phyloP scores from a whole-genome alignment of 305 asterid genomes.

The Fraxinus greggii region DNA sequence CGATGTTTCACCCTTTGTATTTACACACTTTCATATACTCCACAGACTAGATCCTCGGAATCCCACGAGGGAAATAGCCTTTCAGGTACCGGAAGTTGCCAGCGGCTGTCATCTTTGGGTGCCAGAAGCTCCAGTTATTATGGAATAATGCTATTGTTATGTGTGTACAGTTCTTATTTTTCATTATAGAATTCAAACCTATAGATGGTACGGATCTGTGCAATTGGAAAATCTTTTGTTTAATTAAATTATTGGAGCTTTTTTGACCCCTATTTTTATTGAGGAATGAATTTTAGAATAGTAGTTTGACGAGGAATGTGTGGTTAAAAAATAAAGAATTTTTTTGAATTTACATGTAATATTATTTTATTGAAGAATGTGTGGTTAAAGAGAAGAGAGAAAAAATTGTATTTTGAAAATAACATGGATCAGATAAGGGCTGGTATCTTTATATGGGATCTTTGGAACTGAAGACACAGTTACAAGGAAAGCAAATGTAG shows the following conservation, averaged over 20 bases:
- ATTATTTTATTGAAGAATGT: no score
- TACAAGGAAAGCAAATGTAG: not conserved
- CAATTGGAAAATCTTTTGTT: not conserved
- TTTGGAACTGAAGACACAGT: no score
- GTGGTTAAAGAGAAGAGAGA: no score
- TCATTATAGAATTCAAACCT: not conserved
- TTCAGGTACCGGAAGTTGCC: not conserved
- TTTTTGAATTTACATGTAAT: no score
- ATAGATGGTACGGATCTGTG: not conserved
- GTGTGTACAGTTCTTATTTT: not conserved
- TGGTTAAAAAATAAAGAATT: no score
- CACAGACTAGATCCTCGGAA: not conserved
- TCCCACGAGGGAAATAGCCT: not conserved
- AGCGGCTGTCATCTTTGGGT: not conserved
- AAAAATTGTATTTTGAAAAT: no score
- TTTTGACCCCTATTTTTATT: no score
- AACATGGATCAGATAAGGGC: no score
- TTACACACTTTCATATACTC: not conserved
- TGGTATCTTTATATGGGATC: not conserved
- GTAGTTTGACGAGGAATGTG: no score
- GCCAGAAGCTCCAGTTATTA: not conserved
- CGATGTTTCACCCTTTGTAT: not conserved
- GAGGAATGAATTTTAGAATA: no score
- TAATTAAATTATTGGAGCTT: no score
- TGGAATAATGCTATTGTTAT: not conserved